phyloP scores from a whole-genome alignment of 352 stramenopile species.

The Phytophthora agathidicida region DNA sequence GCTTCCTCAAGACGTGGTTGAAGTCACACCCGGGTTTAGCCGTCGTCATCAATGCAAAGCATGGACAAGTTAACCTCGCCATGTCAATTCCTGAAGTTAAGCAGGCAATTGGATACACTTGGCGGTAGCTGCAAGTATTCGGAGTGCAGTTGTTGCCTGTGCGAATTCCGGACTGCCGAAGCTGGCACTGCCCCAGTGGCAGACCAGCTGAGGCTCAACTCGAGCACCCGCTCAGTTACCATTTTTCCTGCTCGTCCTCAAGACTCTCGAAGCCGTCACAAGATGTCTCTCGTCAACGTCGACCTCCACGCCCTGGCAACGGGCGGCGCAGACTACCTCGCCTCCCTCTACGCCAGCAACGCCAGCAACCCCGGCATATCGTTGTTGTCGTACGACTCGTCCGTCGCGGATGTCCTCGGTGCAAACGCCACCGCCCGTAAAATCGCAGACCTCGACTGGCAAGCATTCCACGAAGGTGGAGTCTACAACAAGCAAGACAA shows the following conservation, averaged over 20 bases:
- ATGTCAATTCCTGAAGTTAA: no score
- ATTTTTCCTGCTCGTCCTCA: slow-evolving; percentile 1
- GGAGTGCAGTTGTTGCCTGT: not conserved
- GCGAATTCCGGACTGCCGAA: not conserved
- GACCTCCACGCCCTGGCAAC: slow-evolving; percentile 25
- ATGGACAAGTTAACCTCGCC: no score
- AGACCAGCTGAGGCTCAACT: not conserved
- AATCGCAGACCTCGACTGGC: slow-evolving; percentile 17
- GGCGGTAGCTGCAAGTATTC: no score
- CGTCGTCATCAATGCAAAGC: no score
- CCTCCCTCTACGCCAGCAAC: slow-evolving; percentile 20
- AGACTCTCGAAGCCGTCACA: not conserved
- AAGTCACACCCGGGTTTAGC: no score
- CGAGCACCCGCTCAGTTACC: not conserved
- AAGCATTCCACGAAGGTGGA: slow-evolving; percentile 25
- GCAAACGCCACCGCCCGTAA: slow-evolving; percentile 4
- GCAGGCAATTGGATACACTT: no score
- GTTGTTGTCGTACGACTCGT: slow-evolving; percentile 21
- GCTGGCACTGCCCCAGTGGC: no score
- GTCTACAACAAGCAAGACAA: slow-evolving; percentile 32
- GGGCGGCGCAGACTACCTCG: slow-evolving; percentile 20
- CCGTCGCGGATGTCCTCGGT: slow-evolving; percentile 12
- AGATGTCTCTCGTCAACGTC: slow-evolving; percentile 22
- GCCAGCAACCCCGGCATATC: slow-evolving; percentile 12
- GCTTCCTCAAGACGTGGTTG: no score